phyloP scores from a whole-genome alignment of 2,329 filamentous ascomycete species.

The Aspergillus floridensis region DNA sequence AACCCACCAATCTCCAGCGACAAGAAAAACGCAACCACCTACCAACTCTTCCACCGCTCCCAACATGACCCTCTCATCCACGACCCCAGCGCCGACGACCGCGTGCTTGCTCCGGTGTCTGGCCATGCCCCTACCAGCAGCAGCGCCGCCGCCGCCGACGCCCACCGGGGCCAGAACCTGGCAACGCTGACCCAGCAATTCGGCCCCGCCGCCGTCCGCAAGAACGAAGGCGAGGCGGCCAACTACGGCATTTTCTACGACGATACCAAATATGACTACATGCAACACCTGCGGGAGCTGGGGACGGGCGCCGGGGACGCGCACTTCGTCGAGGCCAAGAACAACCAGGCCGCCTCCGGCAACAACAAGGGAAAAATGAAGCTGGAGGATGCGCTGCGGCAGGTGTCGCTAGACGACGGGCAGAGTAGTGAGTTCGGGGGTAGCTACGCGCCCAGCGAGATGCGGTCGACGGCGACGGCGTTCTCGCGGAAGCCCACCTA shows the following conservation, averaged over 20 bases:
- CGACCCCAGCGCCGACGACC: conserved; percentile 81
- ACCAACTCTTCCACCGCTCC: conserved; percentile 89
- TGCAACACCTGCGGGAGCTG: conserved; percentile 97
- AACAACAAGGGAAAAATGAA: conserved; percentile 66
- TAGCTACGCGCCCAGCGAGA: conserved; percentile 39
- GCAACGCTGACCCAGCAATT: conserved; percentile 75
- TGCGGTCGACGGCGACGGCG: conserved; percentile 59
- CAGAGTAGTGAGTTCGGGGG: conserved; percentile 23
- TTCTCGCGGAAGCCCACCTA: conserved; percentile 76
- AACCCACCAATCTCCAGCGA: conserved; percentile 53
- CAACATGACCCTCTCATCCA: conserved; percentile 98
- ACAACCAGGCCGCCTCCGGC: conserved; percentile 58
- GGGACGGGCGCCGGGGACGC: conserved; percentile 66
- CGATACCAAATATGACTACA: conserved; percentile 96
- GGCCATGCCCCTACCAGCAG: conserved; percentile 33
- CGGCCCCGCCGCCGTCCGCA: conserved; percentile 65
- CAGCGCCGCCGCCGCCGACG: conserved; percentile 20
- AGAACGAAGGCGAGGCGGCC: conserved; percentile 94
- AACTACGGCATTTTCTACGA: conserved; percentile 93
- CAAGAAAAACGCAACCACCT: conserved; percentile 91
- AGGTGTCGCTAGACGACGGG: conserved; percentile 49
- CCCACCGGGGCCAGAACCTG: conserved; percentile 58
- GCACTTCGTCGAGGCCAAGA: conserved; percentile 72
- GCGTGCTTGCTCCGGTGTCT: conserved; percentile 75
- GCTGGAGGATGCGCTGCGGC: conserved; percentile 77